Evolutionary conservation across 2,329 filamentous ascomycete species (phyloP).

Genomic region (Dothistroma pini): DNA sequence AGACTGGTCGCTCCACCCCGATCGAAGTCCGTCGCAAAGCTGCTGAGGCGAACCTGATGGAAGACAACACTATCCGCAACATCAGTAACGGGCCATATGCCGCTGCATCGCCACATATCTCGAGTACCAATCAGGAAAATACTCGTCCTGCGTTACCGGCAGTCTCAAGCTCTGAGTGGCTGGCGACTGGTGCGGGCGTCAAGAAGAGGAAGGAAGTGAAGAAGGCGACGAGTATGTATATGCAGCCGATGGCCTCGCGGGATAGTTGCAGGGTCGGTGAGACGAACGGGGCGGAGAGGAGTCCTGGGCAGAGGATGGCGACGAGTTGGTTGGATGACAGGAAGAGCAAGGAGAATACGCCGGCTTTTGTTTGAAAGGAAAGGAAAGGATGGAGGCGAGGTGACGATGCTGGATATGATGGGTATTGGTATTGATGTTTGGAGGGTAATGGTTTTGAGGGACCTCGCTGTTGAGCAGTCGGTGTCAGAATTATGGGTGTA

Average conservation of each 20-base stretch:
- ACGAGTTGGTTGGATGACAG: conserved; percentile 30
- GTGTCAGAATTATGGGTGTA: background rate
- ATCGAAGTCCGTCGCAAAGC: conserved; percentile 26
- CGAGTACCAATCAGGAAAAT: conserved; percentile 12
- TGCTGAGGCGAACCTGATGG: conserved; percentile 22
- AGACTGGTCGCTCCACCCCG: conserved; percentile 18
- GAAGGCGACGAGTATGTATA: conserved; percentile 12
- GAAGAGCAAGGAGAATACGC: conserved; percentile 19
- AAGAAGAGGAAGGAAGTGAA: conserved; percentile 12
- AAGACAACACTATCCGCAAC: conserved; percentile 32
- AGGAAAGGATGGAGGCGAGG: background rate
- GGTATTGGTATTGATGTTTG: conserved; percentile 1
- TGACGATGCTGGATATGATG: background rate
- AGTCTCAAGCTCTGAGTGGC: conserved; percentile 32
- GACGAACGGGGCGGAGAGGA: background rate
- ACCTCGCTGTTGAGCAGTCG: background rate
- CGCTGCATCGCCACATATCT: background rate
- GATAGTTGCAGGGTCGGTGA: background rate
- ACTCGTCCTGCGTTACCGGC: conserved; percentile 20
- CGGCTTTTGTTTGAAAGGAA: conserved; percentile 26
- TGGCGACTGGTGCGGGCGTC: conserved; percentile 24
- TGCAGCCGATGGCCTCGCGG: background rate
- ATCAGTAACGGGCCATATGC: conserved; percentile 37
- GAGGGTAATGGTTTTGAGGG: background rate
- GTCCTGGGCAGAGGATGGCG: conserved; percentile 30